Percentiles rank a stretch among this genome's conserved stretches.
Evolutionary conservation across 1,284 basidiomycete genomes (phyloP).

Genomic region (Trichosporon sp.): DNA sequence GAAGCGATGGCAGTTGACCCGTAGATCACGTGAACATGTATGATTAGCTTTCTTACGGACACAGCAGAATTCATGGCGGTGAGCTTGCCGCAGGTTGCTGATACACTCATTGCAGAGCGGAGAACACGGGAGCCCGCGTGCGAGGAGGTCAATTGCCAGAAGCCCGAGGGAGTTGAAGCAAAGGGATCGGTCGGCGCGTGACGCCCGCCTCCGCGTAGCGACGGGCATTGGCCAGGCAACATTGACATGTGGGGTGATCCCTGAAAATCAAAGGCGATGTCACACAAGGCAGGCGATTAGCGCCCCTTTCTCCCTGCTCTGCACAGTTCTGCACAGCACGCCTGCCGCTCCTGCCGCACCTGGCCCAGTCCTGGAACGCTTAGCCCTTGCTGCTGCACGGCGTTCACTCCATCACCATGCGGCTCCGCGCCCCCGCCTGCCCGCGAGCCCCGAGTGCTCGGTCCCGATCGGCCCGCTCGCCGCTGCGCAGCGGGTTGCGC

Average conservation of each 20-base stretch:
- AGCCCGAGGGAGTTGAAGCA: background rate
- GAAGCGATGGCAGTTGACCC: constrained; percentile 2
- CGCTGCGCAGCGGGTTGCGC: background rate
- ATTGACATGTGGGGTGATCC: background rate
- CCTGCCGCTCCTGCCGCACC: too few relatives aligned
- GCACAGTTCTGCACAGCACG: background rate
- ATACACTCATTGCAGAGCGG: background rate
- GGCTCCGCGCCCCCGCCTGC: background rate
- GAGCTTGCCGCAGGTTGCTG: background rate
- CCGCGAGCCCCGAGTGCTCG: background rate
- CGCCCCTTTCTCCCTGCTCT: background rate
- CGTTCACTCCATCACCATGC: background rate
- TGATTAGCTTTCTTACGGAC: background rate
- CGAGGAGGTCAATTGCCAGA: background rate
- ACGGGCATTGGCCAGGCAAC: background rate
- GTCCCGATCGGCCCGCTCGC: background rate
- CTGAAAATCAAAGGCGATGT: background rate
- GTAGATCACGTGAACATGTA: background rate
- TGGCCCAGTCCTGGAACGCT: too few relatives aligned
- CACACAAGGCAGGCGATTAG: background rate
- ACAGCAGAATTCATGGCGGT: background rate
- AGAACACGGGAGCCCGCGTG: background rate
- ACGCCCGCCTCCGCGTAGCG: too few relatives aligned
- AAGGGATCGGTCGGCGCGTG: background rate
- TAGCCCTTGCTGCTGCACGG: background rate